Percentiles rank a stretch among this genome's conserved stretches.
Evolutionary conservation across 148 eudicot genomes (phyloP).

Genomic region (Salicornia ramosissima): DNA sequence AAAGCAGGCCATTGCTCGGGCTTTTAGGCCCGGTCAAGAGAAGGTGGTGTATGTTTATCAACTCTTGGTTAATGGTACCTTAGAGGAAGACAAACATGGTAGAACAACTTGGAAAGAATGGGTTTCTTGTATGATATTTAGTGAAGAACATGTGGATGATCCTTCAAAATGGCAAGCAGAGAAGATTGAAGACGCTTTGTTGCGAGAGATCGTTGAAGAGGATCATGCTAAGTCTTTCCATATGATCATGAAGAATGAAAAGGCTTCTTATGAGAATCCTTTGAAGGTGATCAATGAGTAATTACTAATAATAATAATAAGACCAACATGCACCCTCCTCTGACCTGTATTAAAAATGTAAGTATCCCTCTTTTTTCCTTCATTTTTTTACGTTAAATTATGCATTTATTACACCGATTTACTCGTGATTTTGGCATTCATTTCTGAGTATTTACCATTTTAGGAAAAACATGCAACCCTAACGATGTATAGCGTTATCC

Average conservation of each 20-base stretch:
- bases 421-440: too few species aligned
- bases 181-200: conserved; percentile 79
- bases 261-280: conserved; percentile 68
- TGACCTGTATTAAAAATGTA: conserved; percentile 29
- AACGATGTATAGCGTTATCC: too few species aligned
- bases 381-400: too few species aligned
- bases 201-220: conserved; percentile 87
- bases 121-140: conserved; percentile 95
- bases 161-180: conserved; percentile 93
- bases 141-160: conserved; percentile 87
- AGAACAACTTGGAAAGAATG: conserved; percentile 96
- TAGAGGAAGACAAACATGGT: conserved; percentile 83
- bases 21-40: conserved; percentile 90
- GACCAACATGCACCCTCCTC: conserved; percentile 1
- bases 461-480: too few species aligned
- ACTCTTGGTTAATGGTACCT: conserved; percentile 65
- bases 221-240: conserved; percentile 84
- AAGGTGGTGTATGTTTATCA: conserved; percentile 92
- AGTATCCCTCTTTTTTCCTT: neutral
- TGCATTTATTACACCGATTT: too few species aligned
- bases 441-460: too few species aligned
- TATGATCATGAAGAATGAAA: conserved; percentile 84
- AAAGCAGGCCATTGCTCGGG: conserved; percentile 94
- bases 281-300: conserved; percentile 29
- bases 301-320: conserved; percentile 2